A percentile compares a stretch with the other conserved stretches of the same genome.
Conservation (phyloP, 163 green algal species). For the Chlorella variabilis region DNA sequence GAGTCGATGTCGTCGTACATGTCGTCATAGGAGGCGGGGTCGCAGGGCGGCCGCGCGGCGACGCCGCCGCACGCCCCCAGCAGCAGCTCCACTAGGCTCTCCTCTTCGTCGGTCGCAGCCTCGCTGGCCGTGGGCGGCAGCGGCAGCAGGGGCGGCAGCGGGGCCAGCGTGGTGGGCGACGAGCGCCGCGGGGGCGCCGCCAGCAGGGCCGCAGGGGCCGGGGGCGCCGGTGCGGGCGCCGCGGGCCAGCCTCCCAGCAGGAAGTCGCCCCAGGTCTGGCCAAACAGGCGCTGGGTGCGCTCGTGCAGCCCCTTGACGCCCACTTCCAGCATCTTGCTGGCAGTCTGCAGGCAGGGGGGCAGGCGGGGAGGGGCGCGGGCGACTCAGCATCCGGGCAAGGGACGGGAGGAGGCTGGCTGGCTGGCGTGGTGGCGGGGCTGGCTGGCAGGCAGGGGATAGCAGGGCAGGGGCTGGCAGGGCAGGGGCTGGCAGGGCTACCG, state of each 20-base stretch:
- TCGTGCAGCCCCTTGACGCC: constrained; percentile 4
- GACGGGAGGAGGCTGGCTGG: not conserved
- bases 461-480: too few relatives aligned
- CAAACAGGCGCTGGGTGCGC: constrained; percentile 6
- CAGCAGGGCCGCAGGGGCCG: too few relatives aligned
- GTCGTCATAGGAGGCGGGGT: not conserved
- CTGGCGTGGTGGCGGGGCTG: too few relatives aligned
- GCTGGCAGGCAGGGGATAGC: too few relatives aligned
- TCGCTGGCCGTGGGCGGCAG: not conserved
- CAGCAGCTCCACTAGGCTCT: not conserved
- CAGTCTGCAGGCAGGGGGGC: not conserved
- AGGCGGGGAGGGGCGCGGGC: not conserved
- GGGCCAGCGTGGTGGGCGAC: too few relatives aligned
- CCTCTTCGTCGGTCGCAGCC: not conserved
- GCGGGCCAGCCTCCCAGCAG: not conserved
- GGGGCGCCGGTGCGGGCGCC: too few relatives aligned
- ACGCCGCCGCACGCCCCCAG: not conserved
- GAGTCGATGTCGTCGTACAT: not conserved
- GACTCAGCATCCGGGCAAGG: too few relatives aligned
- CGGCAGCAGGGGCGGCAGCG: not conserved
- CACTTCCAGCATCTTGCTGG: not conserved
- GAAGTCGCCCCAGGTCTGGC: constrained; percentile 12
- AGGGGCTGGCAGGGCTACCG: too few relatives aligned
- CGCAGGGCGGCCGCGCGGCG: not conserved
- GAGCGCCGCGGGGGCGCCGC: too few relatives aligned